Base-by-base conservation (phyloP, 164 flowering plant species). In the Litsea cubeba region DNA sequence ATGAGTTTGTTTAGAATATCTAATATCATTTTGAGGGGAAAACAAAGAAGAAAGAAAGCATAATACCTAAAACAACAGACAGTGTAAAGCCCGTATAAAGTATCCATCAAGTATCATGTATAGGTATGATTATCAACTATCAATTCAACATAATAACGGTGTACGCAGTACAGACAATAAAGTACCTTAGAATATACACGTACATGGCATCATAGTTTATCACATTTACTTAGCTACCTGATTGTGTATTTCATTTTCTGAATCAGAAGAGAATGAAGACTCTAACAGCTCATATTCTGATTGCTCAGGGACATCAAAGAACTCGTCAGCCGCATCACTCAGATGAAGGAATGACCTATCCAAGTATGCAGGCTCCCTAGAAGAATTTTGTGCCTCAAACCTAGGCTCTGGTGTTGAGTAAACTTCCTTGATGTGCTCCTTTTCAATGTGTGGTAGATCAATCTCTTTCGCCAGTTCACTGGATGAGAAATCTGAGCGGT, bases 231-330 rank as follows among this genome's bases (percentile, higher is more conserved):
- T 40, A 11, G 8, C 62, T 74, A 89, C 92, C 89, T 75, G 81
- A 69, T 77, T 71, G 64, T 70, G 75, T 75, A 71, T 71, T 54
- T 85, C 88, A 15, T 76, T 73, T 71, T 81, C 79, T 63, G 20
- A 54, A 67, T 79, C 76, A 74, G 85, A 77, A 58, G 79, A 28
- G 90, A 86, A 85, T 1, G 70, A 79, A 77, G 72, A 75, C 23
- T 89, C 87, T 1, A 79, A 74, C 54, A 58, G 81, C 65, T 84
- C 85, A 77, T 75, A 78, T 54, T 88, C 90, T 14, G 82, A 78
- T 62, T 85, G 86, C 72, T 88, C 91, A 12, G 86, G 84, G 54
- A 86, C 94, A 76, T 90, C 94, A 81, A 83, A 88, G 68, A 90
- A 90, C 66, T 88, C 94, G 72, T 90, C 94, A 54, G 82, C 69